Conservation (phyloP, 2,329 filamentous ascomycete species). For the Thielaviopsis musarum region DNA sequence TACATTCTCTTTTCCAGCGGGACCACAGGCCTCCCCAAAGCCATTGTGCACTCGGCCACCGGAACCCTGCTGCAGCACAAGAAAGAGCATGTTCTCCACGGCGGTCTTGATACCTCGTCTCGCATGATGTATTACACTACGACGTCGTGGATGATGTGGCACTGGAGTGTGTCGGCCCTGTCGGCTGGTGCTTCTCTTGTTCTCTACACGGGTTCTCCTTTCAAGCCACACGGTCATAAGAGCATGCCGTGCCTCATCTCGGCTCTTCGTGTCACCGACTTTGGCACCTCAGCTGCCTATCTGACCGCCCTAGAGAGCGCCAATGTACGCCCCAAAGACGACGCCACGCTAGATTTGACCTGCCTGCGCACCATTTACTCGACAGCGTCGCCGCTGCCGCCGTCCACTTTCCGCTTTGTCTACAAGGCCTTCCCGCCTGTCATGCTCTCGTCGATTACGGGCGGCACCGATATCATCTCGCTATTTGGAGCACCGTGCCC, state of each 20-base stretch:
- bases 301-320: conserved; percentile 80
- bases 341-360: conserved; percentile 42
- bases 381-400: conserved; percentile 79
- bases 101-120: conserved; percentile 55
- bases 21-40: conserved; percentile 76
- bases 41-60: conserved; percentile 80
- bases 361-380: conserved; percentile 76
- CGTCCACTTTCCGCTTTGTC: conserved; percentile 82
- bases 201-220: conserved; percentile 85
- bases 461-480: conserved; percentile 91
- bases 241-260: conserved; percentile 73
- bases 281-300: conserved; percentile 89
- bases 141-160: conserved; percentile 99
- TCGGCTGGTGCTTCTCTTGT: conserved; percentile 70
- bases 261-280: conserved; percentile 70
- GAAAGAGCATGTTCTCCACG: conserved; percentile 84
- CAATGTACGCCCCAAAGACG: conserved; percentile 25
- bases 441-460: conserved; percentile 84
- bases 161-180: conserved; percentile 81
- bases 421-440: conserved; percentile 69
- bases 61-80: conserved; percentile 93
- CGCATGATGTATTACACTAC: conserved; percentile 88
- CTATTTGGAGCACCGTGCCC: conserved; percentile 79
- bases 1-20: conserved; percentile 91
- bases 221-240: conserved; percentile 60